These are phyloP conservation scores for Persicaria tinctoria DNA, from an alignment of 148 eudicot genomes.

Conservation along the genomic window DNA sequence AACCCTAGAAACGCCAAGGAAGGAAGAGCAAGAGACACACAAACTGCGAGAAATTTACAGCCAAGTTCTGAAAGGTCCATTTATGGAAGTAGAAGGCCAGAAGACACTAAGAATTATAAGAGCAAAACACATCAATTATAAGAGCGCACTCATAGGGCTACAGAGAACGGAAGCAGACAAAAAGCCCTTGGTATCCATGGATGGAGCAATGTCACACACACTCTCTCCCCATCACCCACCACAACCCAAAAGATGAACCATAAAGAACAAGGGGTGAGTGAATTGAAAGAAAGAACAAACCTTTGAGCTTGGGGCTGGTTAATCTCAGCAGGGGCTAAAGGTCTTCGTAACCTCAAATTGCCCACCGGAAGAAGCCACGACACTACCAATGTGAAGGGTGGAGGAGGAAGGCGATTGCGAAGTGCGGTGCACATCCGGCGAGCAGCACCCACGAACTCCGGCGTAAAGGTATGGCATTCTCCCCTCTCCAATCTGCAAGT, in stretches of 20 bases:
- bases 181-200: neutral
- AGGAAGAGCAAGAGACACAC: conserved; percentile 7
- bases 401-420: too few species aligned
- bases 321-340: neutral
- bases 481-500: too few species aligned
- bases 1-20: conserved; percentile 8
- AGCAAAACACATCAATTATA: neutral
- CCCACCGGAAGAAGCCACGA: too few species aligned
- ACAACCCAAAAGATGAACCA: neutral
- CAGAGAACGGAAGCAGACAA: neutral
- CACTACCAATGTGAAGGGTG: too few species aligned
- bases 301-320: neutral
- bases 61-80: neutral
- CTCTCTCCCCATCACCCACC: neutral
- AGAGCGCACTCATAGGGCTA: conserved; percentile 1
- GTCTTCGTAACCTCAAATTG: too few species aligned
- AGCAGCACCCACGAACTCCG: too few species aligned
- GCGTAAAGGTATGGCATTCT: too few species aligned
- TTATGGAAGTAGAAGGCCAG: neutral
- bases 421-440: too few species aligned
- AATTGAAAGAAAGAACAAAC: conserved; percentile 7
- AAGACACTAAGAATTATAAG: neutral
- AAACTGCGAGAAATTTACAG: neutral
- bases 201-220: conserved; percentile 5
- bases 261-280: neutral